These are phyloP conservation scores for Boletellus ananiceps DNA, from an alignment of 768 basidiomycete species.

Conservation along the genomic window DNA sequence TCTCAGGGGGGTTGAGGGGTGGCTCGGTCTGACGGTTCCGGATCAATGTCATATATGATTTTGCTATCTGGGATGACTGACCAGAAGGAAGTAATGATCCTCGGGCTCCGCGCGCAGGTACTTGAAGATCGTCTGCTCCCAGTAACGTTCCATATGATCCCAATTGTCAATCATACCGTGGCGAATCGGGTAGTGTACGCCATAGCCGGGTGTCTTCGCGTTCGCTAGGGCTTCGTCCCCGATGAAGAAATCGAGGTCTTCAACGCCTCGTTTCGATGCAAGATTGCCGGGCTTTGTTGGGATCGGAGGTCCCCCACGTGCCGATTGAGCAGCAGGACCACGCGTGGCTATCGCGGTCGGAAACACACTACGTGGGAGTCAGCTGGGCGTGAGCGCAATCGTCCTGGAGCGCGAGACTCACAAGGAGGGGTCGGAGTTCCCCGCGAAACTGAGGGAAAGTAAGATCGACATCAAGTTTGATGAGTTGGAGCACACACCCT, in stretches of 20 bases:
- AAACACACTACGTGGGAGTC: conserved; percentile 63
- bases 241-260: conserved; percentile 99
- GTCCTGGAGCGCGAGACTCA: conserved; percentile 38
- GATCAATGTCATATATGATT: conserved; percentile 21
- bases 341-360: conserved; percentile 92
- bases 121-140: conserved; percentile 99
- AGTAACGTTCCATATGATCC: conserved; percentile 98
- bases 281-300: conserved; percentile 86
- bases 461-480: conserved; percentile 5
- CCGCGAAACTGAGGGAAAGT: conserved; percentile 70
- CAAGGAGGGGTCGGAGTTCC: conserved; percentile 99
- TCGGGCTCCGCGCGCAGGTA: conserved; percentile 97
- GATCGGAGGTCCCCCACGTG: conserved; percentile 68
- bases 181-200: conserved; percentile 92
- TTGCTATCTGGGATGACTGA: conserved; percentile 38
- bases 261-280: conserved; percentile 94
- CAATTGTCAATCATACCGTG: conserved; percentile 98
- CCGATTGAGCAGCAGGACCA: conserved; percentile 42
- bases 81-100: conserved; percentile 96
- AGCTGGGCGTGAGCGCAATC: conserved; percentile 3
- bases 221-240: conserved; percentile 97
- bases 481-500: conserved; percentile 53
- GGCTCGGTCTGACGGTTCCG: conserved; percentile 81
- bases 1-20: conserved; percentile 96
- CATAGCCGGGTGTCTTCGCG: conserved; percentile 90